Evolutionary conservation across 257 asterid genomes (phyloP).

Genomic region (Solanum lignicaule): DNA sequence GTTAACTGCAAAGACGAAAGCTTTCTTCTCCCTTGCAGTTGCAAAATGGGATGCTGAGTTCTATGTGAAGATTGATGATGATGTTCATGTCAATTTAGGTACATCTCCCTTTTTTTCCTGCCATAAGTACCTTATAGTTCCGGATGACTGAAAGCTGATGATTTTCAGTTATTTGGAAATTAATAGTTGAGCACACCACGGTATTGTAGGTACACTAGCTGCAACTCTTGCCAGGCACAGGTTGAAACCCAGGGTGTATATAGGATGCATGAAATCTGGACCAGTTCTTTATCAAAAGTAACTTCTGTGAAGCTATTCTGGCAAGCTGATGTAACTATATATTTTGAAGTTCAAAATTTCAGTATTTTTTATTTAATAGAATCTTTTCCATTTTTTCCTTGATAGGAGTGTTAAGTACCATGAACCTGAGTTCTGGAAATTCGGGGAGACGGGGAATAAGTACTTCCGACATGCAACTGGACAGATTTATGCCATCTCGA

Average conservation of each 20-base stretch:
- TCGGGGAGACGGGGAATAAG: neutral
- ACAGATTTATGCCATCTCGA: slow-evolving; percentile 2
- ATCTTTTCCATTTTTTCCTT: neutral
- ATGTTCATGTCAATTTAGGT: slow-evolving; percentile 83
- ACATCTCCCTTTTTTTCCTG: neutral
- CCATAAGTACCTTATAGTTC: neutral
- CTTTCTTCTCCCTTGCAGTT: slow-evolving; percentile 62
- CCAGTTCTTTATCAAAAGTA: slow-evolving; percentile 52
- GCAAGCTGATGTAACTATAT: neutral
- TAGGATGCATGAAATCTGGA: slow-evolving; percentile 63
- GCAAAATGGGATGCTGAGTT: slow-evolving; percentile 72
- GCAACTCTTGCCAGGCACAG: slow-evolving; percentile 50
- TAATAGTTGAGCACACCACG: neutral
- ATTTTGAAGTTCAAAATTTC: neutral
- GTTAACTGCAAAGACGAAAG: slow-evolving; percentile 69
- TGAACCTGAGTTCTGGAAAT: slow-evolving; percentile 3
- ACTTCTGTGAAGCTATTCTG: neutral
- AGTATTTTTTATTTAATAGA: neutral
- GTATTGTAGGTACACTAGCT: slow-evolving; percentile 41
- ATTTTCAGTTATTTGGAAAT: neutral
- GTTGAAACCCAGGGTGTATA: slow-evolving; percentile 39
- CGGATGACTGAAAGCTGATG: neutral
- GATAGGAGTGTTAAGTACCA: neutral
- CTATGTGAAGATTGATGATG: slow-evolving; percentile 73
- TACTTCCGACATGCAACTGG: neutral